Percentiles rank a stretch among this genome's conserved stretches.
Conservation (phyloP, 495 filamentous ascomycete species). For the Xylaria acuta region DNA sequence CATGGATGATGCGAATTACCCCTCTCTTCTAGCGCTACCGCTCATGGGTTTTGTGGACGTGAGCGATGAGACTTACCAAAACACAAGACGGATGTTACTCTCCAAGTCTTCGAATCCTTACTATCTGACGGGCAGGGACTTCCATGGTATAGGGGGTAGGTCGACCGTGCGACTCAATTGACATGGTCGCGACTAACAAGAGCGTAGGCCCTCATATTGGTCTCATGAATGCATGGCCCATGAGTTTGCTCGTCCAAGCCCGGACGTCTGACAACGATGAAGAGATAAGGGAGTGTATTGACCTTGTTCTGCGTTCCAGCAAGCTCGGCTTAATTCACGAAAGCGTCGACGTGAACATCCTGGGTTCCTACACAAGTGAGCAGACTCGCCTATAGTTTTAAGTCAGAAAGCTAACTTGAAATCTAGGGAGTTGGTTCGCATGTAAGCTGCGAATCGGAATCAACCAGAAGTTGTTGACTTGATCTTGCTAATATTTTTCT, state of each 20-base stretch:
- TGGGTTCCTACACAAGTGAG: constrained; percentile 77
- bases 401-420: constrained; percentile 37
- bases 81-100: constrained; percentile 92
- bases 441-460: constrained; percentile 53
- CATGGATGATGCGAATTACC: constrained; percentile 98
- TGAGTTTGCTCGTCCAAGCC: constrained; percentile 89
- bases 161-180: constrained; percentile 9
- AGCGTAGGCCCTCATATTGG: constrained; percentile 69
- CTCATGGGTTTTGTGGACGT: constrained; percentile 79
- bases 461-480: background rate
- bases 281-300: constrained; percentile 76
- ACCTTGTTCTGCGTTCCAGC: constrained; percentile 75
- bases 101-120: constrained; percentile 84
- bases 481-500: constrained; percentile 24
- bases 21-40: constrained; percentile 85
- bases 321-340: constrained; percentile 87
- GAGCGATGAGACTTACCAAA: constrained; percentile 76
- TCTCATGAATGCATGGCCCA: constrained; percentile 91
- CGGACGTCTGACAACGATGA: constrained; percentile 87
- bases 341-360: constrained; percentile 81
- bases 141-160: constrained; percentile 85
- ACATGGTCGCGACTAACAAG: background rate
- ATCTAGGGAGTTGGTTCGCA: constrained; percentile 87
- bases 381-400: constrained; percentile 13
- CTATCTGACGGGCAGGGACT: constrained; percentile 77